phyloP scores from a whole-genome alignment of 31 red algal genomes.

The Porphyra umbilicalis region DNA sequence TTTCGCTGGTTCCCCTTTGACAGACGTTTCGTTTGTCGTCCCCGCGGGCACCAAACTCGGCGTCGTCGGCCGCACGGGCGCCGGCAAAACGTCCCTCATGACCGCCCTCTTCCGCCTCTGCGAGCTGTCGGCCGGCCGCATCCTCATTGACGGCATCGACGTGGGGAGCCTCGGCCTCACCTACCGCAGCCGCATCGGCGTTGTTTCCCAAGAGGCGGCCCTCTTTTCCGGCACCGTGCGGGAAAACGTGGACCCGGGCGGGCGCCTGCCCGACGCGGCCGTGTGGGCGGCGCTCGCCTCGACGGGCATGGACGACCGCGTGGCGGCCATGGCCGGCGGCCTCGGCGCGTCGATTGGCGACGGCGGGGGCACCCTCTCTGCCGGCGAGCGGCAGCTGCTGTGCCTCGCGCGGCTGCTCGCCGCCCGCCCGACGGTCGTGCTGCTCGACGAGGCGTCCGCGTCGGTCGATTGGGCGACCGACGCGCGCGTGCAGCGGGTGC shows the following conservation, averaged over 20 bases:
- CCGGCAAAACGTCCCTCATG: slow-evolving; percentile 83
- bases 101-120: slow-evolving; percentile 78
- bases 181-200: slow-evolving; percentile 62
- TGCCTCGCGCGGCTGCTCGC: slow-evolving; percentile 58
- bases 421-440: slow-evolving; percentile 3
- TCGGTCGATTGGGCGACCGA: slow-evolving; percentile 83
- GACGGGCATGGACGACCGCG: slow-evolving; percentile 50
- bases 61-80: slow-evolving; percentile 91
- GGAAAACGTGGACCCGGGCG: slow-evolving; percentile 90
- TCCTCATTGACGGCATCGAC: slow-evolving; percentile 80
- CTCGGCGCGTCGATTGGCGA: slow-evolving; percentile 75
- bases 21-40: slow-evolving; percentile 57
- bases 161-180: slow-evolving; percentile 56
- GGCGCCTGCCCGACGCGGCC: slow-evolving; percentile 39
- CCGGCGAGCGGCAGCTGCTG: slow-evolving; percentile 93
- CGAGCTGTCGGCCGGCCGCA: slow-evolving; percentile 52
- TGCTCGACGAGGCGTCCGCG: slow-evolving; percentile 58
- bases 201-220: slow-evolving; percentile 90
- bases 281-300: slow-evolving; percentile 56
- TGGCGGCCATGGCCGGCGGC: background rate
- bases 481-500: slow-evolving; percentile 70
- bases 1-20: background rate
- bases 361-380: slow-evolving; percentile 56
- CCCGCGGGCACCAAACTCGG: slow-evolving; percentile 81
- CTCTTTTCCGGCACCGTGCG: slow-evolving; percentile 91